Evolutionary conservation across 2,329 filamentous ascomycete genomes (phyloP), one percentile per base, ranked within the genome.

Genomic region (Scedosporium aurantiacum): DNA sequence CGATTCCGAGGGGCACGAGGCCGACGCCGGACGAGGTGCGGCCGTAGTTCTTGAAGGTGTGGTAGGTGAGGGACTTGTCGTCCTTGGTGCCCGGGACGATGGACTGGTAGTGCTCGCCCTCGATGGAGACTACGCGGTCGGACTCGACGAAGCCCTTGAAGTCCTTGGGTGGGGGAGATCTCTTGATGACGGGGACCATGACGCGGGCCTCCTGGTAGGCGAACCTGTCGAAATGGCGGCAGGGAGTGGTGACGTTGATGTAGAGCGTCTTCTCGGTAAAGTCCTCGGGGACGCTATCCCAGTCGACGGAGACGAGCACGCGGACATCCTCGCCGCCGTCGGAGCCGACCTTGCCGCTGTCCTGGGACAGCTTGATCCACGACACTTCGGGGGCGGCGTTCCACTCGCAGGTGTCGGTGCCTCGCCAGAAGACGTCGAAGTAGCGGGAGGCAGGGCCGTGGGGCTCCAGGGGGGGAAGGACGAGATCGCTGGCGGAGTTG

Each of bases 401-500:
- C 78, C 82, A 86, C 57, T 76, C 70, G 63, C 84, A 82, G 6
- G 74, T 72, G 2, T 75, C 71, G 0, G 78, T 79, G 14, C 85
- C 85, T 2, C 83, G 79, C 5, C 78, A 79, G 66, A 83, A 89
- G 28, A 89, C 74, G 23, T 88, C 86, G 60, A 88, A 82, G 76
- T 81, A 88, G 45, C 84, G 78, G 0, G 74, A 77, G 1, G 70
- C 67, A 0, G 79, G 76, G 1, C 83, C 82, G 62, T 85, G 87
- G 0, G 79, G 81, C 63, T 83, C 83, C 62, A 88, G 75, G 0
- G 79, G 74, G 7, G 81, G 81, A 3, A 86, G 72, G 0, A 78
- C 76, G 3, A 88, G 74, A 2, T 74, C 78, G 64, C 79, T 78
- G 52, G 75, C 78, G 4, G 79, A 77, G 67, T 82, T 84, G 66